Conservation (phyloP, 495 filamentous ascomycete species). For the Elaphomyces granulatus region DNA sequence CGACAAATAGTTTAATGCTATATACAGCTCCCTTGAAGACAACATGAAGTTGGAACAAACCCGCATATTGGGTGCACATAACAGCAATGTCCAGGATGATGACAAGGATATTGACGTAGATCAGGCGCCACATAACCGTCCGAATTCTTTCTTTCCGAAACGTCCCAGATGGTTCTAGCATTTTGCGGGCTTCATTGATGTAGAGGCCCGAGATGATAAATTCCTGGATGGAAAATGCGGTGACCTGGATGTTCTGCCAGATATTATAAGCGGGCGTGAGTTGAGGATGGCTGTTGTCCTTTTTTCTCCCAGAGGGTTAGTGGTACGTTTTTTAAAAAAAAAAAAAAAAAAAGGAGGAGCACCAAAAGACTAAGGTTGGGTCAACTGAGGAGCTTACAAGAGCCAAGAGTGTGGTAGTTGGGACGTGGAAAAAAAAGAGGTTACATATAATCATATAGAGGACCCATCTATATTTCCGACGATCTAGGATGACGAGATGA, state of each 20-base stretch:
- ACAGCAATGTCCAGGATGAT: constrained; percentile 38
- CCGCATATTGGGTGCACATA: constrained; percentile 32
- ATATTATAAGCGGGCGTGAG: constrained; percentile 28
- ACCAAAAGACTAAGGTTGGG: too few species aligned
- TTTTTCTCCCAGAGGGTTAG: constrained; percentile 19
- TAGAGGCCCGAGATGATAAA: constrained; percentile 20
- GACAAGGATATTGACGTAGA: constrained; percentile 35
- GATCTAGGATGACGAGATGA: constrained; percentile 29
- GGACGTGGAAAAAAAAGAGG: constrained; percentile 32
- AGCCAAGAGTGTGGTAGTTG: constrained; percentile 27
- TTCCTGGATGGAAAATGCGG: constrained; percentile 29
- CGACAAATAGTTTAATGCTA: constrained; percentile 40
- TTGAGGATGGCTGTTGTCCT: constrained; percentile 26
- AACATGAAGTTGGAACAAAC: constrained; percentile 33
- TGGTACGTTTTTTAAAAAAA: constrained; percentile 15
- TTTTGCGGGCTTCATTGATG: constrained; percentile 22
- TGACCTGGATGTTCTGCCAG: constrained; percentile 22
- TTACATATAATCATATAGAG: constrained; percentile 30
- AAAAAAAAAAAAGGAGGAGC: too few species aligned
- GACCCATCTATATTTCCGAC: constrained; percentile 25
- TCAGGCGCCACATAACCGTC: too few species aligned
- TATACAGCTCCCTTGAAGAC: constrained; percentile 38
- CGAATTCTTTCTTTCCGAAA: too few species aligned
- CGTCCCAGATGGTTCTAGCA: constrained; percentile 21
- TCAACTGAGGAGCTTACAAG: too few species aligned